Percentiles rank a stretch among this genome's conserved stretches.
phyloP scores from a whole-genome alignment of 2,329 filamentous ascomycete genomes.

The Trichoderma semiorbis region DNA sequence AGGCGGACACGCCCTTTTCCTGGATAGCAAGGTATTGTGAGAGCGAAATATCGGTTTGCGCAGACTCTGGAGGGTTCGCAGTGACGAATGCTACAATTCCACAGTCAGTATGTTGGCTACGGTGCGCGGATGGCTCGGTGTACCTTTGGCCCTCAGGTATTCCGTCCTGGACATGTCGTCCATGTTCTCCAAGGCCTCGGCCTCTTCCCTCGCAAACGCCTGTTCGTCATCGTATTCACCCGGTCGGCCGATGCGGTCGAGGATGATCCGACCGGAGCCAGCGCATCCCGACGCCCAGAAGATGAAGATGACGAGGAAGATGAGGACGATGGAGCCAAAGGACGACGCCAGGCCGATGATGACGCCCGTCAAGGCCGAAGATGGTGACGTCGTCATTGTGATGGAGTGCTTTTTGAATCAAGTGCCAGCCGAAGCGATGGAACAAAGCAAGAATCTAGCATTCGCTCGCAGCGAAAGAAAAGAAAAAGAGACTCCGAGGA shows the following conservation, averaged over 20 bases:
- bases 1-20: slow-evolving; percentile 98
- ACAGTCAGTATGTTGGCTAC: neutral
- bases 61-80: slow-evolving; percentile 89
- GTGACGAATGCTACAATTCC: slow-evolving; percentile 74
- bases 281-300: slow-evolving; percentile 73
- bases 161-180: slow-evolving; percentile 87
- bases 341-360: slow-evolving; percentile 93
- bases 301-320: slow-evolving; percentile 84
- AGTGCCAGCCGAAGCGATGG: neutral
- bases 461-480: slow-evolving; percentile 10
- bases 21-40: slow-evolving; percentile 98
- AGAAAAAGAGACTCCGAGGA: slow-evolving; percentile 5
- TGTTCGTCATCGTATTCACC: slow-evolving; percentile 98
- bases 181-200: slow-evolving; percentile 91
- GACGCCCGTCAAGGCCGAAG: slow-evolving; percentile 65
- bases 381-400: slow-evolving; percentile 35
- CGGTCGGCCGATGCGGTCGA: slow-evolving; percentile 88
- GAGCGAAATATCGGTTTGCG: slow-evolving; percentile 93
- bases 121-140: slow-evolving; percentile 23
- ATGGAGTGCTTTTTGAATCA: slow-evolving; percentile 17
- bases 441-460: neutral
- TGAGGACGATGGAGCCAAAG: slow-evolving; percentile 84
- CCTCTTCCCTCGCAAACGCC: slow-evolving; percentile 88
- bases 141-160: slow-evolving; percentile 94
- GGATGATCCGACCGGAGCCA: slow-evolving; percentile 78